Percentiles rank a stretch among this genome's conserved stretches.
These are phyloP conservation scores for Yarrowia sp. DNA, from an alignment of 805 yeast genomes.

Conservation along the genomic window DNA sequence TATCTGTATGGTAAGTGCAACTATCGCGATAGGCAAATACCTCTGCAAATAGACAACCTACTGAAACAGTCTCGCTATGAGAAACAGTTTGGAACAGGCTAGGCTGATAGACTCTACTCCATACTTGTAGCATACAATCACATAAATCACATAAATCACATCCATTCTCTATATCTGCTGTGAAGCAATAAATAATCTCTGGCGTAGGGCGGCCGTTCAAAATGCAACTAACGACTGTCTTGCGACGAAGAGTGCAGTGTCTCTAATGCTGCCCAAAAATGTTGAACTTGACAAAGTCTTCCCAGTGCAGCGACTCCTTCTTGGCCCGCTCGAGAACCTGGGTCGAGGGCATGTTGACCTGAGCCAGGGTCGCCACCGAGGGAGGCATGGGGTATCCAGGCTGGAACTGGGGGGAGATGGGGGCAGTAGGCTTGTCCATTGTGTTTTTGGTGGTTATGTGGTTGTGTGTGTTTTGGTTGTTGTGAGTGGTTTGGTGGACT, in stretches of 20 bases:
- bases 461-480: background rate
- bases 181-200: background rate
- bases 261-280: slow-evolving; percentile 17
- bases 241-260: too few relatives aligned
- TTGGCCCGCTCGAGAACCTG: slow-evolving; percentile 18
- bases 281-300: slow-evolving; percentile 25
- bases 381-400: background rate
- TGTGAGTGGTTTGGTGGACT: too few relatives aligned
- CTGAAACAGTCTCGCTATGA: too few relatives aligned
- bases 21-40: too few relatives aligned
- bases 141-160: too few relatives aligned
- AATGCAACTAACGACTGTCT: too few relatives aligned
- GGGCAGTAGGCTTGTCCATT: slow-evolving; percentile 16
- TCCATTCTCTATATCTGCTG: background rate
- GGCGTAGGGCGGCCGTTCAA: too few relatives aligned
- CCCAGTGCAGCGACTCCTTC: slow-evolving; percentile 25
- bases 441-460: background rate
- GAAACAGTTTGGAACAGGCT: too few relatives aligned
- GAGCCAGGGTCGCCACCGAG: background rate
- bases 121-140: too few relatives aligned
- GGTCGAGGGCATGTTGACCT: slow-evolving; percentile 15
- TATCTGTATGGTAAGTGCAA: too few relatives aligned
- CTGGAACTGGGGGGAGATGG: slow-evolving; percentile 2
- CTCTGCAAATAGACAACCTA: too few relatives aligned
- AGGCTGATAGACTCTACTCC: too few relatives aligned